A percentile compares a stretch with the other conserved stretches of the same genome.
Evolutionary conservation across 495 filamentous ascomycete genomes (phyloP).

Genomic region (Haplographium delicatum): DNA sequence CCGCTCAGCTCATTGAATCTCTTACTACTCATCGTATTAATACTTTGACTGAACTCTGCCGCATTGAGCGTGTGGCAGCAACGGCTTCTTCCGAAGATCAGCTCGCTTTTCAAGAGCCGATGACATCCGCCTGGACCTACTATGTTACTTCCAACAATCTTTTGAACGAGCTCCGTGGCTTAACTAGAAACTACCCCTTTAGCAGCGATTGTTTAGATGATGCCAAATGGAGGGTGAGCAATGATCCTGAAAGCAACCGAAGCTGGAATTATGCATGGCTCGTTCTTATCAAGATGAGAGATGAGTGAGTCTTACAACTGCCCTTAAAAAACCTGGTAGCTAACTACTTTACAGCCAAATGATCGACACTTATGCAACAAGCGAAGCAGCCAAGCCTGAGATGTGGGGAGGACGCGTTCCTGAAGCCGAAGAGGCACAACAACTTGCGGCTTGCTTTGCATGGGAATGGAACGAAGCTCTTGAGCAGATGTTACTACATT

Average conservation of each 20-base stretch:
- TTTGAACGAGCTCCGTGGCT: constrained; percentile 62
- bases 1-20: constrained; percentile 39
- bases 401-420: constrained; percentile 69
- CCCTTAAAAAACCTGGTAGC: neutral
- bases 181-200: constrained; percentile 69
- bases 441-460: constrained; percentile 58
- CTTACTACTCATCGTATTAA: constrained; percentile 63
- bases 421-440: constrained; percentile 43
- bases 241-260: constrained; percentile 57
- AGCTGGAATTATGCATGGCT: constrained; percentile 81
- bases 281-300: constrained; percentile 60
- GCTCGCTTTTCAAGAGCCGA: constrained; percentile 48
- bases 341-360: constrained; percentile 39
- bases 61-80: constrained; percentile 63
- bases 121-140: constrained; percentile 68
- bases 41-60: constrained; percentile 68
- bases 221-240: constrained; percentile 59
- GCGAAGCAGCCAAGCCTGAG: constrained; percentile 55
- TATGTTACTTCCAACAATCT: constrained; percentile 71
- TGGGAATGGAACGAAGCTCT: constrained; percentile 65
- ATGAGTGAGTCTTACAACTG: constrained; percentile 49
- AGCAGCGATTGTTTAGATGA: constrained; percentile 62
- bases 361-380: constrained; percentile 53
- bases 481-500: constrained; percentile 62
- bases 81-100: constrained; percentile 51